A percentile compares a stretch with the other conserved stretches of the same genome.
Evolutionary conservation across 495 filamentous ascomycete species (phyloP).

Genomic region (Talaromyces thailandensis): DNA sequence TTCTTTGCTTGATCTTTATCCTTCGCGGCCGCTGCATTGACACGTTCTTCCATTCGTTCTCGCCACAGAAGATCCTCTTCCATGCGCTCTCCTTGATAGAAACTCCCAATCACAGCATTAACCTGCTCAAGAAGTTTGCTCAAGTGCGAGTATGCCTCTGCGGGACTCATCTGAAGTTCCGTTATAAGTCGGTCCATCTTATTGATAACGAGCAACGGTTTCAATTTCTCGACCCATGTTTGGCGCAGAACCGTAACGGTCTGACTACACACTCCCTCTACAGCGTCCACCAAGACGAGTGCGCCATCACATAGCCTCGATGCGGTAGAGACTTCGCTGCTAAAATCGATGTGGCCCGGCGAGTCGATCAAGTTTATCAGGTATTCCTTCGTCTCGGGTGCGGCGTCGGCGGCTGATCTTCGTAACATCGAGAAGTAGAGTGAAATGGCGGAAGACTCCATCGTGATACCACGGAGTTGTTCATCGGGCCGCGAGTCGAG

Average conservation of each 20-base stretch:
- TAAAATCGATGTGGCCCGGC: constrained; percentile 97
- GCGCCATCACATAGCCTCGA: constrained; percentile 93
- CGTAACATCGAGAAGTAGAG: constrained; percentile 88
- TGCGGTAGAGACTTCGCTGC: constrained; percentile 93
- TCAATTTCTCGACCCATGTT: constrained; percentile 92
- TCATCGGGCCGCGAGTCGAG: constrained; percentile 96
- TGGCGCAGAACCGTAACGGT: constrained; percentile 95
- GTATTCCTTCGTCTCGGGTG: constrained; percentile 72
- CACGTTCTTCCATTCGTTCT: constrained; percentile 79
- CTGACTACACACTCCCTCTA: constrained; percentile 96
- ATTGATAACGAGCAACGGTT: constrained; percentile 91
- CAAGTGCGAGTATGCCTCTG: constrained; percentile 85
- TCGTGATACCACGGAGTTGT: constrained; percentile 94
- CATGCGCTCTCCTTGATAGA: constrained; percentile 98
- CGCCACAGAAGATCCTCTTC: constrained; percentile 97
- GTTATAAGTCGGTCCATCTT: constrained; percentile 94
- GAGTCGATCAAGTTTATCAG: constrained; percentile 98
- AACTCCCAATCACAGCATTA: constrained; percentile 94
- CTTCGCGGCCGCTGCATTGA: constrained; percentile 45
- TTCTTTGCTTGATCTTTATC: constrained; percentile 31
- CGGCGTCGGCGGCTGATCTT: constrained; percentile 54
- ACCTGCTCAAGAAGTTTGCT: constrained; percentile 87
- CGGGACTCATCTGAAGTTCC: constrained; percentile 84
- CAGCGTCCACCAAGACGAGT: constrained; percentile 91
- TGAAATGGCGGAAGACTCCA: constrained; percentile 98